phyloP scores from a whole-genome alignment of 805 yeast species.

The Pichia manshurica region DNA sequence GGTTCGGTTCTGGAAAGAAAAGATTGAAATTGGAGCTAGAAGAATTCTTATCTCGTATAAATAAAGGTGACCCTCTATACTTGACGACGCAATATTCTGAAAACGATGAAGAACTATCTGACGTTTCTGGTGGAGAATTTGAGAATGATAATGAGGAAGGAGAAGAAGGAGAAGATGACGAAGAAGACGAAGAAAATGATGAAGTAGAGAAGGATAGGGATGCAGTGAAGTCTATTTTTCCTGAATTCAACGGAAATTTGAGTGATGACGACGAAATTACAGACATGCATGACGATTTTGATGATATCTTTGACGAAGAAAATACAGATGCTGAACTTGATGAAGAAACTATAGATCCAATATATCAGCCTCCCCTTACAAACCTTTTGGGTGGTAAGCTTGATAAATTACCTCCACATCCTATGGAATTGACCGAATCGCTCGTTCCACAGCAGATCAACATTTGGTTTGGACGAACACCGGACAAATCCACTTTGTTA shows the following conservation, averaged over 20 bases:
- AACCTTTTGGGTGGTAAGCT: slow-evolving; percentile 23
- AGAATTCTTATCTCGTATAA: slow-evolving; percentile 41
- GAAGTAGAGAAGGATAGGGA: not conserved
- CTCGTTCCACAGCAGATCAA: slow-evolving; percentile 67
- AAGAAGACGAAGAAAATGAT: slow-evolving; percentile 17
- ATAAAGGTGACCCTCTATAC: slow-evolving; percentile 40
- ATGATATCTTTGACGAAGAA: slow-evolving; percentile 33
- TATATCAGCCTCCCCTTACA: slow-evolving; percentile 43
- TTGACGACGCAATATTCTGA: slow-evolving; percentile 66
- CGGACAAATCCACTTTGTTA: slow-evolving; percentile 5
- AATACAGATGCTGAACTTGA: slow-evolving; percentile 15
- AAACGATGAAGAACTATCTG: slow-evolving; percentile 31
- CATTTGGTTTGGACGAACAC: slow-evolving; percentile 56
- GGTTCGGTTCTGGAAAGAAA: slow-evolving; percentile 61
- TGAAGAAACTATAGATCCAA: slow-evolving; percentile 32
- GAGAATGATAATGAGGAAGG: slow-evolving; percentile 25
- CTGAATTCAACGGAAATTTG: too few relatives aligned
- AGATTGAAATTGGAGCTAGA: slow-evolving; percentile 46
- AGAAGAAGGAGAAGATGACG: slow-evolving; percentile 20
- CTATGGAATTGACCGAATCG: slow-evolving; percentile 11
- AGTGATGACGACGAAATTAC: slow-evolving; percentile 18
- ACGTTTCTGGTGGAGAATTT: slow-evolving; percentile 18
- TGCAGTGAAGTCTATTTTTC: not conserved
- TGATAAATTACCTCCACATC: slow-evolving; percentile 35
- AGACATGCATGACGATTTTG: slow-evolving; percentile 27